phyloP scores from a whole-genome alignment of 2,329 filamentous ascomycete species.

The Neofusicoccum laricinum region DNA sequence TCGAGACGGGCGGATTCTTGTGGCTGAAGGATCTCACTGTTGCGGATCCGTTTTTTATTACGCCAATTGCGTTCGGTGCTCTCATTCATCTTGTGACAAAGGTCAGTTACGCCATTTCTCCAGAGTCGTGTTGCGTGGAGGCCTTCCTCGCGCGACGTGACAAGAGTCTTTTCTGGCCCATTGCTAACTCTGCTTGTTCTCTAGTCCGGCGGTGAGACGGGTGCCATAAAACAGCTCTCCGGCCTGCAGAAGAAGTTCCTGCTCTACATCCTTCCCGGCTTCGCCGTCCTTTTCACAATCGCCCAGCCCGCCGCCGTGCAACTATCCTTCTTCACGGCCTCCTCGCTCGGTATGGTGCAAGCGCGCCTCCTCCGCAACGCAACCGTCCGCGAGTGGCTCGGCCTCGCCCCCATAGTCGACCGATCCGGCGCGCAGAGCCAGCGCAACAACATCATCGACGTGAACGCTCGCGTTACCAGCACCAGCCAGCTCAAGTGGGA shows the following conservation, averaged over 20 bases:
- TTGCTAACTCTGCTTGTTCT: neutral
- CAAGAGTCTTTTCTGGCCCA: neutral
- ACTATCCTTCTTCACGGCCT: conserved; percentile 57
- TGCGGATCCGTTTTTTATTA: conserved; percentile 71
- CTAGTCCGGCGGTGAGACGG: conserved; percentile 51
- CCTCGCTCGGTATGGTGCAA: conserved; percentile 39
- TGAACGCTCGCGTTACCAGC: neutral
- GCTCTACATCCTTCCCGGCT: conserved; percentile 49
- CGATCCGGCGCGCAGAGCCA: neutral
- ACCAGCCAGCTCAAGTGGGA: conserved; percentile 11
- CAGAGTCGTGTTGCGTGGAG: neutral
- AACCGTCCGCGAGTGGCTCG: conserved; percentile 35
- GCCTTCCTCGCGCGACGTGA: no score
- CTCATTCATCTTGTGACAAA: conserved; percentile 58
- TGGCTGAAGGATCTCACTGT: conserved; percentile 80
- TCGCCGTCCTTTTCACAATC: conserved; percentile 54
- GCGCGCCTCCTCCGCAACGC: conserved; percentile 36
- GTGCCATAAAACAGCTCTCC: conserved; percentile 27
- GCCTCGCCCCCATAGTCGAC: conserved; percentile 34
- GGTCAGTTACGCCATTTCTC: conserved; percentile 41
- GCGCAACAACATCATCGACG: neutral
- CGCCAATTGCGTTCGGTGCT: conserved; percentile 62
- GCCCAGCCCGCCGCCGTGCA: conserved; percentile 58
- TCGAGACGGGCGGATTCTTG: conserved; percentile 66
- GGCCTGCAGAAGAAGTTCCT: conserved; percentile 40